Base-by-base conservation (phyloP, 2,329 filamentous ascomycete genomes). In the Aspergillus tubingensis region DNA sequence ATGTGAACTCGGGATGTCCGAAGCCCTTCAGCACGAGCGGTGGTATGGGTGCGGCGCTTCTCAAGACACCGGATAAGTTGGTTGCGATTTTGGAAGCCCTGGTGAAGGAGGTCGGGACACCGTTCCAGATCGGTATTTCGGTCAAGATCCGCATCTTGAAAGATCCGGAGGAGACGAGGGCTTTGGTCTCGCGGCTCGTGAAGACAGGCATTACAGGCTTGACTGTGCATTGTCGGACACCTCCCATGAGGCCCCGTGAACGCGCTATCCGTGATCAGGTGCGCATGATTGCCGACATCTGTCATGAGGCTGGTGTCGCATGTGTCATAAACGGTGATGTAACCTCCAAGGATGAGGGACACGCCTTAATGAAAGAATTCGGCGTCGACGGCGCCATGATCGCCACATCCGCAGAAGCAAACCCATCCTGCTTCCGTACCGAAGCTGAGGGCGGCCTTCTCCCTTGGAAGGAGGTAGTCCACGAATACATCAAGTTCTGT, bases 291-390 rank as follows among this genome's bases (percentile, higher is more conserved):
- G 89, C 86, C 0, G 81, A 87, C 5, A 82, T 96, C 1, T 99
- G 95, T 72, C 88, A 85, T 64, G 88, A 92, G 65, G 88, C 88
- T 10, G 94, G 94, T 27, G 92, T 99, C 2, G 92, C 94, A 8
- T 97, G 94, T 72, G 78, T 98, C 43, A 93, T 98, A 88, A 99
- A 99, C 72, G 95, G 95, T 51, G 95, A 99, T 70, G 92, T 99
- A 0, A 86, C 84, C 57, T 86, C 82, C 39, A 86, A 91, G 57
- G 89, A 91, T 54, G 82, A 96, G 61, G 94, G 88, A 0, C 72
- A 90, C 7, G 74, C 81, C 61, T 82, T 99, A 6, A 88, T 92
- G 62, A 70, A 85, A 25, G 89, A 96, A 73, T 97, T 86, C 72
- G 89, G 88, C n/a, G 91, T 90, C 5, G 93, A 98, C 71, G 94